Conservation (phyloP, 257 asterid genomes). For the Solanum peruvianum region DNA sequence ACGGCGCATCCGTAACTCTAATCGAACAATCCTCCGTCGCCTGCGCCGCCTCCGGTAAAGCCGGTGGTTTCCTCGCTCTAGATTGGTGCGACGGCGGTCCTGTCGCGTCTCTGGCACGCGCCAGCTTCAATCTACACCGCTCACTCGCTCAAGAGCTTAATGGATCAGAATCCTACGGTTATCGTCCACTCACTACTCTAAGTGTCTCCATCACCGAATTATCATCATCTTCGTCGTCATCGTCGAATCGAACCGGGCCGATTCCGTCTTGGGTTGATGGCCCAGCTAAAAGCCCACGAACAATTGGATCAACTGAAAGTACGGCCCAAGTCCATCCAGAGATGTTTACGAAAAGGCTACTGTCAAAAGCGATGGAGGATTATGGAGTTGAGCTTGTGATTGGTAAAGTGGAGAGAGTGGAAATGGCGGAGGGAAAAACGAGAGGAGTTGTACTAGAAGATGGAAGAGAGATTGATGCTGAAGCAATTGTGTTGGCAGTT, state of each 20-base stretch:
- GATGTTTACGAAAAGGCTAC: slow-evolving; percentile 45
- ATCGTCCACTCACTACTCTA: slow-evolving; percentile 67
- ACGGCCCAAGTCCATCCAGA: slow-evolving; percentile 92
- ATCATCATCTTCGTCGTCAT: background rate
- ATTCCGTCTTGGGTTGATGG: slow-evolving; percentile 79
- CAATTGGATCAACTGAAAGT: slow-evolving; percentile 59
- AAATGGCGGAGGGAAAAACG: slow-evolving; percentile 43
- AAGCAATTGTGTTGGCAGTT: slow-evolving; percentile 66
- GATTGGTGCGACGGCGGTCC: slow-evolving; percentile 88
- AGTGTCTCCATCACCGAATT: slow-evolving; percentile 48
- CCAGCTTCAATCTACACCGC: slow-evolving; percentile 91
- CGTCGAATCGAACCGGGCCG: slow-evolving; percentile 2
- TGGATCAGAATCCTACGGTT: slow-evolving; percentile 65
- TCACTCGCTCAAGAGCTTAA: slow-evolving; percentile 64
- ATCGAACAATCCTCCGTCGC: slow-evolving; percentile 81
- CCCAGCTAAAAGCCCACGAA: slow-evolving; percentile 41
- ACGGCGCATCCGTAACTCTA: slow-evolving; percentile 65
- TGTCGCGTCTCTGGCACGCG: slow-evolving; percentile 60
- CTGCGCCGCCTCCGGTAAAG: slow-evolving; percentile 87
- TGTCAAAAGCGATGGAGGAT: slow-evolving; percentile 54
- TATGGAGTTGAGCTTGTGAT: slow-evolving; percentile 55
- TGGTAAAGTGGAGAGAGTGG: slow-evolving; percentile 53
- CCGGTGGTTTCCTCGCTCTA: slow-evolving; percentile 85
- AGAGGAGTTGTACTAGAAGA: slow-evolving; percentile 50
- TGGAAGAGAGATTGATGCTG: slow-evolving; percentile 46